Evolutionary conservation across 306 rosid genomes (phyloP), one percentile per base, ranked within the genome.

Genomic region (Gillenia trifoliata): DNA sequence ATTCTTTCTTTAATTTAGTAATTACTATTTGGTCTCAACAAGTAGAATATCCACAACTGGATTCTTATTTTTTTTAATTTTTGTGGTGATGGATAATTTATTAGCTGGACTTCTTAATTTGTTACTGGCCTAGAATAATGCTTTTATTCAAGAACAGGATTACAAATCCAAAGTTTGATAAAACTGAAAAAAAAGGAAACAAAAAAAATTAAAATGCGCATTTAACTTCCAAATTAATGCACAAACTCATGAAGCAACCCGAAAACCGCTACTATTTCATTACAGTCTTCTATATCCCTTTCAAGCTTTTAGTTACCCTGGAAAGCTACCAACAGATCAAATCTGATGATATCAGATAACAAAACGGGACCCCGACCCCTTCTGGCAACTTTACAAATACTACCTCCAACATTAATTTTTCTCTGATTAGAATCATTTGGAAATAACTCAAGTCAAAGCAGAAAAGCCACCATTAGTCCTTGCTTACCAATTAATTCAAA

Each of bases 221-320:
- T 25, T 11, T 43, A 30, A 17, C 61, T 30, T 2, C 30, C 1
- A 77, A 26, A 19, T 25, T 68, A 60, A 33, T 60, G 59, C 30
- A 77, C 73, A 79, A 43, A 61, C 55, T 64, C 72, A 84, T 68
- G 33, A 75, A 63, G 62, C 61, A 40, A 10, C 76, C 17, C 15
- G 28, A 72, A 83, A 86, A 70, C 74, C 63, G 71, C 77, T 78
- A 79, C 73, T 56, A 79, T 64, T 76, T 70, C 83, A 72, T 77
- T 85, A 77, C 88, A 90, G 80, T 33, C 55, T 28, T 72, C 72
- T 80, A 73, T 73, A 60, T 80, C 79, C 60, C 77, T 36, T 43
- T 64, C 70, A 72, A 85, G 62, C 74, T 82, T n/a, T n/a, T 66
- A 31, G 54, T 72, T 82, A 78, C 79, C 77, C 20, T 45, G 50